Evolutionary conservation across 2,329 filamentous ascomycete species (phyloP).

Genomic region (Hysterium pulicare): DNA sequence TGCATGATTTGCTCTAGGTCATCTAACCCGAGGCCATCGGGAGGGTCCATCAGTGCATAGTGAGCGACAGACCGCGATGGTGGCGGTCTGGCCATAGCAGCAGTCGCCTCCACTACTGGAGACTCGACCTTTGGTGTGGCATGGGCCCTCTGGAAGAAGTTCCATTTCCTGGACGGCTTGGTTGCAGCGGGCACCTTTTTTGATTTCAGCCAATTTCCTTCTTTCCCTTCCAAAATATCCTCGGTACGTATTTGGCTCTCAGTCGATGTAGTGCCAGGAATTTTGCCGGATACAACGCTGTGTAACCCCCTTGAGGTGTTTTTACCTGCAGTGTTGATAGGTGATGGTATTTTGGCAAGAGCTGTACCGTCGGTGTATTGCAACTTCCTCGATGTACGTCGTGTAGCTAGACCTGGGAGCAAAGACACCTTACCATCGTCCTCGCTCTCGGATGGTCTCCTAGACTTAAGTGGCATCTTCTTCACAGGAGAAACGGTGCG

Average conservation of each 20-base stretch:
- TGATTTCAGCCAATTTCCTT: slow-evolving; percentile 37
- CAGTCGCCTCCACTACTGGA: slow-evolving; percentile 35
- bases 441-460: slow-evolving; percentile 35
- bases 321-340: slow-evolving; percentile 15
- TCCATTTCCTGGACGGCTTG: slow-evolving; percentile 51
- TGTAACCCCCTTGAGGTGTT: slow-evolving; percentile 3
- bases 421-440: slow-evolving; percentile 34
- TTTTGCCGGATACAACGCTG: slow-evolving; percentile 1
- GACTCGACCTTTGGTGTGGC: slow-evolving; percentile 36
- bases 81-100: slow-evolving; percentile 28
- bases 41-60: slow-evolving; percentile 55
- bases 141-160: slow-evolving; percentile 55
- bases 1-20: slow-evolving; percentile 48
- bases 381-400: slow-evolving; percentile 25
- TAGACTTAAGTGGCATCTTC: slow-evolving; percentile 21
- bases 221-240: slow-evolving; percentile 26
- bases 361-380: slow-evolving; percentile 20
- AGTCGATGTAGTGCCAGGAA: neutral
- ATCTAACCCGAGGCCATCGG: slow-evolving; percentile 41
- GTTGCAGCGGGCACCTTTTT: slow-evolving; percentile 29
- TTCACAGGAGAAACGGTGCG: slow-evolving; percentile 30
- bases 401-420: slow-evolving; percentile 26
- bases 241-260: slow-evolving; percentile 10
- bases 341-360: slow-evolving; percentile 12
- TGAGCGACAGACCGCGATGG: slow-evolving; percentile 50